A percentile compares a stretch with the other conserved stretches of the same genome.
Conservation (phyloP, 495 filamentous ascomycete species). For the Aspergillus diversus region DNA sequence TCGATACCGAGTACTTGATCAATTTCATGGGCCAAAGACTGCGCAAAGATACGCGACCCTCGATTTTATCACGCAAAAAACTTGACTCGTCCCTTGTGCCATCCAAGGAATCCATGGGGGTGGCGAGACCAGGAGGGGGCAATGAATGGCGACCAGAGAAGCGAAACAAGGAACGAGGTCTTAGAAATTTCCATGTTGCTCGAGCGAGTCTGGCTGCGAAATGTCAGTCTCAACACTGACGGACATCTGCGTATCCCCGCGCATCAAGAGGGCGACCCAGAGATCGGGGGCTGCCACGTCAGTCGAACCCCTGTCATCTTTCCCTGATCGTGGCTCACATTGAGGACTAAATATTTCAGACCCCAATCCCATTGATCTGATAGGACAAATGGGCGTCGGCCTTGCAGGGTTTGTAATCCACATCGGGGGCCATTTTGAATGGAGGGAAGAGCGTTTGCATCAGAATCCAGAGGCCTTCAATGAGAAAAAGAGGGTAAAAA, state of each 20-base stretch:
- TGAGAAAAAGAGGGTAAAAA: neutral
- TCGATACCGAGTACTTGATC: no score
- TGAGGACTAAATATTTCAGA: conserved; percentile 16
- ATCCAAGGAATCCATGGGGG: neutral
- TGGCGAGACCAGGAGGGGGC: neutral
- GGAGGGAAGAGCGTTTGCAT: conserved; percentile 9
- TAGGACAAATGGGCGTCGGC: conserved; percentile 16
- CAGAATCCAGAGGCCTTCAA: conserved; percentile 20
- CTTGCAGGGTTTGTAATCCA: conserved; percentile 20
- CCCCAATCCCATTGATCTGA: conserved; percentile 16
- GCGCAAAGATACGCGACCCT: no score
- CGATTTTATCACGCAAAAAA: no score
- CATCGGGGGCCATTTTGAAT: conserved; percentile 14
- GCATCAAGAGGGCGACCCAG: conserved; percentile 19
- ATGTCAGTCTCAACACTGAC: conserved; percentile 14
- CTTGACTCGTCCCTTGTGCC: neutral
- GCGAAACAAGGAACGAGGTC: conserved; percentile 7
- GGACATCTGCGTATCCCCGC: conserved; percentile 18
- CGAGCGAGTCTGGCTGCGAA: conserved; percentile 11
- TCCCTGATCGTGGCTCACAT: conserved; percentile 19
- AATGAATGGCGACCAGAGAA: conserved; percentile 5
- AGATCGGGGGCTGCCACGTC: conserved; percentile 30
- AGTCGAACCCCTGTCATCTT: conserved; percentile 23
- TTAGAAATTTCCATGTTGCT: conserved; percentile 7
- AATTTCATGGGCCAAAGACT: no score